phyloP scores from a whole-genome alignment of 2,329 filamentous ascomycete species.

The Fusarium sp. region DNA sequence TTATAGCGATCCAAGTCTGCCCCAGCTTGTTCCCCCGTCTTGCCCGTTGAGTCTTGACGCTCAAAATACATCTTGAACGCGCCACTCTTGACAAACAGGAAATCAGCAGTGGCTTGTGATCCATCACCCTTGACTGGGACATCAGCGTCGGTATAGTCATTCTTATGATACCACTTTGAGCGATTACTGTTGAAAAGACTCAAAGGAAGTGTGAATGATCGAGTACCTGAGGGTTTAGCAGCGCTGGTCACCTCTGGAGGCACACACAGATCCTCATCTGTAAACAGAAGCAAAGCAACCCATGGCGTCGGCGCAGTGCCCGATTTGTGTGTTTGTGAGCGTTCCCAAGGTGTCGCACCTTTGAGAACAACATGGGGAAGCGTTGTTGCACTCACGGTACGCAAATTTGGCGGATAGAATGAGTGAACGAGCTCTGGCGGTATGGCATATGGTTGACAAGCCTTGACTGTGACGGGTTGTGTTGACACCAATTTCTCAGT shows the following conservation, averaged over 20 bases:
- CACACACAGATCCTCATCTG: background rate
- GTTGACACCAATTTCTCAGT: background rate
- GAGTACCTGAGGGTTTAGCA: background rate
- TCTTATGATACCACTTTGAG: background rate
- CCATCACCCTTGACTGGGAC: background rate
- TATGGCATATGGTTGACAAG: background rate
- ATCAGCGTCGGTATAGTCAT: background rate
- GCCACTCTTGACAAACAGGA: background rate
- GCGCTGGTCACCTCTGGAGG: background rate
- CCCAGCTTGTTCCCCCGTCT: rapidly evolving
- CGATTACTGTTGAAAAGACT: background rate
- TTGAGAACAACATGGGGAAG: background rate
- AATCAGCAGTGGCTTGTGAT: background rate
- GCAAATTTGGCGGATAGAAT: background rate
- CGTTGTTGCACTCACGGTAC: background rate
- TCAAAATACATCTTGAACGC: background rate
- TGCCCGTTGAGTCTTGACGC: background rate
- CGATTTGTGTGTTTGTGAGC: background rate
- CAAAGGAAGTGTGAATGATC: background rate
- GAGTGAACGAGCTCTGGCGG: background rate
- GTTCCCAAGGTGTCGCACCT: background rate
- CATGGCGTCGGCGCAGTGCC: background rate
- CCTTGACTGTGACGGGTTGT: background rate
- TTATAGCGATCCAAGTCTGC: background rate
- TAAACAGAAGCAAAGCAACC: background rate